These are phyloP conservation scores for Scutellaria baicalensis DNA, from an alignment of 257 asterid genomes.

Conservation along the genomic window DNA sequence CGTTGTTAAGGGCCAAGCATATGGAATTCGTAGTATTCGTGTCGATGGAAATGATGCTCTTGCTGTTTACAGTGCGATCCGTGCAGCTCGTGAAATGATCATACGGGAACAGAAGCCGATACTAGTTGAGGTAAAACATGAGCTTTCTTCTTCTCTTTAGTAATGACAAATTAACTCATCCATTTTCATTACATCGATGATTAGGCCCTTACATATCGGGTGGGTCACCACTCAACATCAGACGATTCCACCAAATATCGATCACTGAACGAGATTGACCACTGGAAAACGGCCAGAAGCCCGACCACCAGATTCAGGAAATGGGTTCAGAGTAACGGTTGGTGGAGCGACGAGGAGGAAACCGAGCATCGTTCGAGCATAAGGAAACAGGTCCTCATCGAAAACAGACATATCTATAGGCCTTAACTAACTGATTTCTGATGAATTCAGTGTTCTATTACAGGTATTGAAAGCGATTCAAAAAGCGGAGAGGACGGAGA, in stretches of 20 bases:
- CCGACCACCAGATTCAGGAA: constrained; percentile 64
- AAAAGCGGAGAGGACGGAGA: constrained; percentile 55
- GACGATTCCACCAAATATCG: constrained; percentile 94
- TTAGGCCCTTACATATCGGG: constrained; percentile 78
- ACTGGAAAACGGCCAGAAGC: constrained; percentile 60
- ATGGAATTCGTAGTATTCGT: constrained; percentile 72
- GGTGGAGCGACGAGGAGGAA: constrained; percentile 84
- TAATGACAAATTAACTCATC: not conserved
- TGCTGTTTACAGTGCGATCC: constrained; percentile 57
- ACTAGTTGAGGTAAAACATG: constrained; percentile 63
- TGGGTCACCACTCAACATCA: constrained; percentile 90
- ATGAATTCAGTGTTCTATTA: not conserved
- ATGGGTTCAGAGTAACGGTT: constrained; percentile 62
- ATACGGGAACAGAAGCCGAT: constrained; percentile 64
- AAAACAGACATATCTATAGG: not conserved
- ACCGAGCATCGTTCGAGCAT: constrained; percentile 37
- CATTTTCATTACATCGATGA: not conserved
- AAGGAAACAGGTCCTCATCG: constrained; percentile 50
- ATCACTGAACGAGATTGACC: constrained; percentile 55
- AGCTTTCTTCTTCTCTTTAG: not conserved
- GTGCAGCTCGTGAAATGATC: constrained; percentile 77
- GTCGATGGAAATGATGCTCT: constrained; percentile 87
- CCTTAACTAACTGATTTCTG: not conserved
- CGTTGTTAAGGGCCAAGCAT: constrained; percentile 72
- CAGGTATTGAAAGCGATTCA: constrained; percentile 73